Base-by-base conservation (phyloP, 768 basidiomycete genomes). In the Suillus occidentalis region DNA sequence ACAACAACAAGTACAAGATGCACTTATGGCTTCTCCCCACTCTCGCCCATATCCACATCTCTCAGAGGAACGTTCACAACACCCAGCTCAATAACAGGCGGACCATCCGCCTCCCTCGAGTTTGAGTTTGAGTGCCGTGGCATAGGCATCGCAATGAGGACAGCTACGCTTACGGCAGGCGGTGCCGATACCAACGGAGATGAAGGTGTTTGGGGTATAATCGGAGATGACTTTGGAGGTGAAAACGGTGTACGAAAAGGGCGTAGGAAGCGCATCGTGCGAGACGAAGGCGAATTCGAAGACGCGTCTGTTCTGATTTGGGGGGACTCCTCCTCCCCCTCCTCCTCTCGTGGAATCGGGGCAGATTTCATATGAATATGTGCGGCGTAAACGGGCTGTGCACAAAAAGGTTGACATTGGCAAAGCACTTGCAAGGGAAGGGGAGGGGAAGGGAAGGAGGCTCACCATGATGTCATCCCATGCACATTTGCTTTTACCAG, bases 101-200 rank as follows among this genome's bases (percentile, higher is more conserved):
- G 71, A n/a, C 68, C 69, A 13, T 45, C 66, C 37, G 71, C 73
- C 39, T 74, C 76, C 28, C 28, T 28, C 3, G 28, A 28, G 28
- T 28, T 28, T 28, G 28, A 3, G 16, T 42, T 18, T 18, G 61
- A 12, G 12, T 62, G 66, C 22, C 61, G 64, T 12, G 36, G 14
- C 31, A 36, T 40, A 22, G 82, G 82, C 83, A 83, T 82, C 6
- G 83, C 81, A 47, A 83, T 79, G 39, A 83, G 72, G 20, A 83
- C 80, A 0, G 79, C 77, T 37, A 83, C 75, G 42, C 74, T 75
- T 31, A 83, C 72, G 52, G 70, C 63, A 40, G 76, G 67, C 31
- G 67, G 60, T 34, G 65, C 6, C 16, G 60, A 28, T 57, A 39
- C 16, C 56, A 59, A 12, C 59, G 66, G 65, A 59, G 70, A 64